Evolutionary conservation across 2,329 filamentous ascomycete species (phyloP).

Genomic region (Scytalidium lignicola): DNA sequence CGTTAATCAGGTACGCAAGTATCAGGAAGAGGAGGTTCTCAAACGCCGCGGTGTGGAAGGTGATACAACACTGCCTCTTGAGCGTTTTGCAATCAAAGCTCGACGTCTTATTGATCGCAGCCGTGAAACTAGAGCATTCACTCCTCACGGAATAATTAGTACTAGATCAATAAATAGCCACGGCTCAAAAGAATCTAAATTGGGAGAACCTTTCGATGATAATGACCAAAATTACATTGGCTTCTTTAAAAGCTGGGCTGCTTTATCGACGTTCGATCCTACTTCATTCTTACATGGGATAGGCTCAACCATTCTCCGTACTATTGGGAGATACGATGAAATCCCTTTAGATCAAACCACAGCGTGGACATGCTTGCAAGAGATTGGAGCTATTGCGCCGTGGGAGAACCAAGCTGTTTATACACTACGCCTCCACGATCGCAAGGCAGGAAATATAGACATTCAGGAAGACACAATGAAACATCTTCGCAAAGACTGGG

Average conservation of each 20-base stretch:
- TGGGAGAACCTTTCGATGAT: conserved; percentile 8
- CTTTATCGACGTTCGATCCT: conserved; percentile 47
- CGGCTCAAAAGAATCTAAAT: conserved; percentile 5
- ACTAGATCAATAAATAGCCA: conserved; percentile 22
- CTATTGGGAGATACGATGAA: conserved; percentile 54
- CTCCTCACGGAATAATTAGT: conserved; percentile 44
- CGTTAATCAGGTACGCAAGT: conserved; percentile 47
- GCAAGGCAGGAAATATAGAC: conserved; percentile 26
- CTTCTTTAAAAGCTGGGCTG: conserved; percentile 67
- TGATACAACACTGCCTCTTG: conserved; percentile 2
- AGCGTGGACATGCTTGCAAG: conserved; percentile 66
- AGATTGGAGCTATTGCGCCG: conserved; percentile 65
- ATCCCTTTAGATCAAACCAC: conserved; percentile 40
- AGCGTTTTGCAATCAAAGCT: conserved; percentile 44
- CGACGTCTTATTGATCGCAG: conserved; percentile 45
- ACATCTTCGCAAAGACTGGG: conserved; percentile 54
- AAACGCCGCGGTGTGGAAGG: background rate
- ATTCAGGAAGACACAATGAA: conserved; percentile 39
- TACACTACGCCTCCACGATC: conserved; percentile 48
- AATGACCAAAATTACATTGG: conserved; percentile 34
- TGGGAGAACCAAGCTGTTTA: conserved; percentile 67
- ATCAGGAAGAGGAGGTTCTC: conserved; percentile 37
- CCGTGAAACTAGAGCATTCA: conserved; percentile 44
- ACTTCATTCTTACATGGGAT: conserved; percentile 52
- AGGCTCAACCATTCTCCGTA: conserved; percentile 59